Evolutionary conservation across 805 yeast species (phyloP), one percentile per base, ranked within the genome.

Genomic region (Candida pini): DNA sequence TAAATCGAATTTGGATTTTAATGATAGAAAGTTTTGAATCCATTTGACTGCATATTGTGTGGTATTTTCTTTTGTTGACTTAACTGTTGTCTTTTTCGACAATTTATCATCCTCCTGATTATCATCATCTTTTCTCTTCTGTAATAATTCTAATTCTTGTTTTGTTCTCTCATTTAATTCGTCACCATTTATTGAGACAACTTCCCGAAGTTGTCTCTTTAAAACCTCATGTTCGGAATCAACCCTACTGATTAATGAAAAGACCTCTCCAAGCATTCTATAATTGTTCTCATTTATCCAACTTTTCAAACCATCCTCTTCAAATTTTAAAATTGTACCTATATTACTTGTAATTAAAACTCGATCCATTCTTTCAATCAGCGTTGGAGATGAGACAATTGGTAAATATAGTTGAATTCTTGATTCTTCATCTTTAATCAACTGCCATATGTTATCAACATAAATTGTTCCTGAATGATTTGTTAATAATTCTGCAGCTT

Each of bases 31-130:
- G 19, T 70, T 64, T 28, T 73, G 73, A 8, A 84, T 70, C 90
- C 94, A 88, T 34, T 66, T 64, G 3, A 74, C 66, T 0, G 95
- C 92, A 45, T 70, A 72, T 33, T 64, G 60, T 7, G 78, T 56
- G 38, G 69, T 59, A 31, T 50, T 45, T 49, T 69, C 61, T 44
- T 63, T 46, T 33, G 36, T 25, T 16, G 44, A 40, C 33, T 40
- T 45, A 9, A 29, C 30, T 20, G 35, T 38, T 21, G 28, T 19
- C 14, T 36, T 21, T 28, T 48, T 45, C 27, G 23, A n/a, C 37
- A 14, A 21, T 23, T 12, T 15, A n/a, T 13, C 17, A 15, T 27
- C 41, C 20, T 25, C 8, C 15, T 28, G 38, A 31, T 49, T 41
- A 15, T 33, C 53, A 46, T 47, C 43, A 19, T 38, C 36, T 24